Evolutionary conservation across 2,329 filamentous ascomycete genomes (phyloP).

Genomic region (Colletotrichum tabaci): DNA sequence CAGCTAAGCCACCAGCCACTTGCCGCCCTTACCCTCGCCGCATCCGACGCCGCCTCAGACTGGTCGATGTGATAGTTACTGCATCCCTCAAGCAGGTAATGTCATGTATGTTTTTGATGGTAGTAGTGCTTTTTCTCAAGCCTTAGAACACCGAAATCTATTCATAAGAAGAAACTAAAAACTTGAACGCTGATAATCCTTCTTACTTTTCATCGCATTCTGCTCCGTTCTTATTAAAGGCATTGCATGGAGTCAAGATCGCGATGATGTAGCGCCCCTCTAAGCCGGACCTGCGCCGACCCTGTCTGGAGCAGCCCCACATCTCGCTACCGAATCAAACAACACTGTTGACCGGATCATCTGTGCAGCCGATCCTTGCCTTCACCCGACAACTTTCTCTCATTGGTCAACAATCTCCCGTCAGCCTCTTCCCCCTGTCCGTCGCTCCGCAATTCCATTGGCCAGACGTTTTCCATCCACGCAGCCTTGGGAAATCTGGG

Average conservation of each 20-base stretch:
- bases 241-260: too few species aligned
- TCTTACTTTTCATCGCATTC: too few species aligned
- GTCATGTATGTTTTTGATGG: neutral
- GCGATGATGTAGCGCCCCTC: slow-evolving; percentile 16
- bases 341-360: slow-evolving; percentile 30
- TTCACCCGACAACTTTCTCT: neutral
- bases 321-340: slow-evolving; percentile 22
- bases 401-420: slow-evolving; percentile 21
- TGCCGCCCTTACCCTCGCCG: neutral
- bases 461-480: slow-evolving; percentile 15
- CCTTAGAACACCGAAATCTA: too few species aligned
- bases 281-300: neutral
- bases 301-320: neutral
- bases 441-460: slow-evolving; percentile 18
- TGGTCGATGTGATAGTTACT: neutral
- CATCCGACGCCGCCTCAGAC: neutral
- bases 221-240: neutral
- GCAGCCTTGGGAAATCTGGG: slow-evolving; percentile 43
- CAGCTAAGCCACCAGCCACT: neutral
- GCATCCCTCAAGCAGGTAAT: neutral
- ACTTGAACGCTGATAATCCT: too few species aligned
- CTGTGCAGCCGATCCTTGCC: neutral
- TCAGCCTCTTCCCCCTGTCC: slow-evolving; percentile 21
- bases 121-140: neutral
- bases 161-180: too few species aligned